Conservation (phyloP, 2,329 filamentous ascomycete genomes). For the Talaromyces verruculosus region DNA sequence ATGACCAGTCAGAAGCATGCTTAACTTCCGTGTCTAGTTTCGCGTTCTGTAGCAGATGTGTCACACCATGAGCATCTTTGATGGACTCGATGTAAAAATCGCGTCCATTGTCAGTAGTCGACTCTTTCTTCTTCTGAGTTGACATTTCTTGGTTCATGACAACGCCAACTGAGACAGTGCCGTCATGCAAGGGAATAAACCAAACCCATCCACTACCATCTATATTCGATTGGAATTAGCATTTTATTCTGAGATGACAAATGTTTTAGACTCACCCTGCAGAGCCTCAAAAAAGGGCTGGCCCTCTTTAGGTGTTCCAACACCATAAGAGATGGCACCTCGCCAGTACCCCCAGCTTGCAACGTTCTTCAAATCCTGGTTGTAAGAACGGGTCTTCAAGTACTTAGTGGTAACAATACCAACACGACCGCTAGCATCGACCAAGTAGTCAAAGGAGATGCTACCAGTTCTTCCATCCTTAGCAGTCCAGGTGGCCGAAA, state of each 20-base stretch:
- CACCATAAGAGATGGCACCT: constrained; percentile 15
- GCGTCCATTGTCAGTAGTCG: neutral
- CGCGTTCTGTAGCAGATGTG: constrained; percentile 34
- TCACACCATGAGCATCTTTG: constrained; percentile 23
- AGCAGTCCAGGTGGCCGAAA: neutral
- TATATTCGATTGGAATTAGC: constrained; percentile 1
- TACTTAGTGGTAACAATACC: neutral
- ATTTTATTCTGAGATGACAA: neutral
- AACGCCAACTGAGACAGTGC: constrained; percentile 28
- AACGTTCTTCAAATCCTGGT: constrained; percentile 15
- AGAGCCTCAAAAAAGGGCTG: constrained; percentile 23
- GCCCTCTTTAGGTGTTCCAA: constrained; percentile 15
- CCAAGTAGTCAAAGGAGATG: neutral
- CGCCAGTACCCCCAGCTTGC: constrained; percentile 12
- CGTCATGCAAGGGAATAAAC: constrained; percentile 53
- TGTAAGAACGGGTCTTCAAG: constrained; percentile 10
- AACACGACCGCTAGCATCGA: neutral
- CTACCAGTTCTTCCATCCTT: neutral
- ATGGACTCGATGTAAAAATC: constrained; percentile 23
- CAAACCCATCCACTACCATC: constrained; percentile 54
- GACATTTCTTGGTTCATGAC: constrained; percentile 14
- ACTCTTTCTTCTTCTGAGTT: constrained; percentile 21
- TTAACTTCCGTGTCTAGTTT: constrained; percentile 40
- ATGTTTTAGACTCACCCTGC: constrained; percentile 14
- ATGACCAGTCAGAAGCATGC: constrained; percentile 51